Conservation (phyloP, 139 green algal species). For the Deuterostichococcus epilithicus region DNA sequence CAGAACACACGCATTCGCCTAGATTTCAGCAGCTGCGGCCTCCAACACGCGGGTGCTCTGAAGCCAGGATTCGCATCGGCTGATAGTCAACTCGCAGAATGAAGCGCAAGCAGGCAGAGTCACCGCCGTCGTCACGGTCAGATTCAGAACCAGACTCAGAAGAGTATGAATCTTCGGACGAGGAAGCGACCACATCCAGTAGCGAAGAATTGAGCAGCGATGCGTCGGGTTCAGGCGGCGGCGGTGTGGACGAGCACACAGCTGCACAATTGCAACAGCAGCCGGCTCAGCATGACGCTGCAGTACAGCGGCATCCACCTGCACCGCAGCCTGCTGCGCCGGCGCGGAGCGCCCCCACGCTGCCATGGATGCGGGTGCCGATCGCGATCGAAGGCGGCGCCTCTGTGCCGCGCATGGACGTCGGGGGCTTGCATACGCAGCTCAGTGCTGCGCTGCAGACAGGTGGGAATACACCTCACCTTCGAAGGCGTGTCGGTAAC, state of each 20-base stretch:
- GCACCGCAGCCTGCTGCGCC: background rate
- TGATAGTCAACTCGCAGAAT: background rate
- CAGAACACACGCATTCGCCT: too few species aligned
- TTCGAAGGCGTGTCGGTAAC: background rate
- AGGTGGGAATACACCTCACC: conserved; percentile 2
- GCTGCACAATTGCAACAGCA: background rate
- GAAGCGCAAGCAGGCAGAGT: background rate
- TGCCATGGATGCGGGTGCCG: conserved; percentile 86
- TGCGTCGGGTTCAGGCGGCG: background rate
- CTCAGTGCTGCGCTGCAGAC: conserved; percentile 31
- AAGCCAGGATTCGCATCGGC: too few species aligned
- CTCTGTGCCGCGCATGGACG: conserved; percentile 37
- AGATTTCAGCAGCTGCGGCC: too few species aligned
- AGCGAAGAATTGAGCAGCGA: background rate
- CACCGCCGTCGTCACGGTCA: background rate
- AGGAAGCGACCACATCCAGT: background rate
- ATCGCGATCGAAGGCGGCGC: conserved; percentile 47
- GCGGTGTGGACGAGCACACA: background rate
- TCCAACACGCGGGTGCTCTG: too few species aligned
- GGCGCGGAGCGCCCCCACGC: conserved; percentile 24
- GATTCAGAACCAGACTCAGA: background rate
- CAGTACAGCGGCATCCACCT: background rate
- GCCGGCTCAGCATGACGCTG: background rate
- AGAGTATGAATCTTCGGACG: too few species aligned
- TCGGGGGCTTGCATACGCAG: conserved; percentile 48